A percentile compares a stretch with the other conserved stretches of the same genome.
phyloP scores from a whole-genome alignment of 306 rosid species.

The Malus orientalis region DNA sequence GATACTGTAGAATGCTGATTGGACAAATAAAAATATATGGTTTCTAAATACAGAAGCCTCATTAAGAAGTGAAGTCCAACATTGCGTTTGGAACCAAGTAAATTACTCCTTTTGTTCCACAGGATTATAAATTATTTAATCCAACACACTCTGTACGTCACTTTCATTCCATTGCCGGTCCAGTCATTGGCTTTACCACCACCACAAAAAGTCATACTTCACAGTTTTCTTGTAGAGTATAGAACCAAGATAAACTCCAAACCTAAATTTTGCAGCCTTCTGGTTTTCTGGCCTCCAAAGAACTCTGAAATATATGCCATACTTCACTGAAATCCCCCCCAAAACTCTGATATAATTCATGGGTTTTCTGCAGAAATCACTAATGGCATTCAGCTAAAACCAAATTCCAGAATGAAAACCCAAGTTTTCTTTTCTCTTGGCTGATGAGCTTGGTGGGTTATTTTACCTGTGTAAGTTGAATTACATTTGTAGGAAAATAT shows the following conservation, averaged over 20 bases:
- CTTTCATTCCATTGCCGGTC: neutral
- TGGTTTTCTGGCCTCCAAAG: neutral
- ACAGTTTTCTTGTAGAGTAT: neutral
- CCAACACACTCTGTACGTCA: neutral
- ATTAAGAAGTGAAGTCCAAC: neutral
- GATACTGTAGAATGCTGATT: neutral
- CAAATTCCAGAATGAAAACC: neutral
- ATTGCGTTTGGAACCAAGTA: neutral
- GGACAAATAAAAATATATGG: too few relatives aligned
- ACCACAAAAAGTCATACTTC: neutral
- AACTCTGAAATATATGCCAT: neutral
- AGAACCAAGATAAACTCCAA: neutral
- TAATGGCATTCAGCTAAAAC: neutral
- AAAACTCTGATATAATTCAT: neutral
- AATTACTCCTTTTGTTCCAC: neutral
- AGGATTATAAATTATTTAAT: neutral
- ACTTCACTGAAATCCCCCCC: neutral
- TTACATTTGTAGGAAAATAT: constrained; percentile 14
- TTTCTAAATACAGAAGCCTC: neutral
- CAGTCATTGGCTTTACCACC: neutral
- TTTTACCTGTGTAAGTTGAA: neutral
- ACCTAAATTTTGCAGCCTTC: neutral
- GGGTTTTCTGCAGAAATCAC: neutral
- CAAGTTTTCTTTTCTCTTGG: neutral
- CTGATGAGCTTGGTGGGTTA: neutral